Evolutionary conservation across 1,139 yeast species (phyloP).

Genomic region (Suhomyces taliae): DNA sequence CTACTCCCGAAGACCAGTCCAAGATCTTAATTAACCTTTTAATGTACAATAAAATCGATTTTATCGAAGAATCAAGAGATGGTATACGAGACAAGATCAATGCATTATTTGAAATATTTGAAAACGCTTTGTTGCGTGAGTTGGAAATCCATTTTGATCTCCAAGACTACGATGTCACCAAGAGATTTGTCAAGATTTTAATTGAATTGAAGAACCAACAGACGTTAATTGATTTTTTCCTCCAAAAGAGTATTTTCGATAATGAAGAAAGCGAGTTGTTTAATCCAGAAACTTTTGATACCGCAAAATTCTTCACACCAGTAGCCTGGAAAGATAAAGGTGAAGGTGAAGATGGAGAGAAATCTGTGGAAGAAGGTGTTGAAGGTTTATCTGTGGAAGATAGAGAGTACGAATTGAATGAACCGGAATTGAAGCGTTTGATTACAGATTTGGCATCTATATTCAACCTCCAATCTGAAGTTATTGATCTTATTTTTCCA

Average conservation of each 20-base stretch:
- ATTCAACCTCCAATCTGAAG: constrained; percentile 37
- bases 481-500: constrained; percentile 45
- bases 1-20: constrained; percentile 52
- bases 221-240: constrained; percentile 46
- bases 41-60: constrained; percentile 40
- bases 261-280: constrained; percentile 35
- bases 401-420: constrained; percentile 14
- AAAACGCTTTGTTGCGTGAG: constrained; percentile 70
- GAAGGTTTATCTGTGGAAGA: not conserved
- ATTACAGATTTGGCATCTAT: constrained; percentile 28
- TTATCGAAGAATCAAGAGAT: constrained; percentile 31
- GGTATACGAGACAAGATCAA: constrained; percentile 48
- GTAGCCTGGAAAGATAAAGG: not conserved
- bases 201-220: constrained; percentile 42
- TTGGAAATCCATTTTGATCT: constrained; percentile 61
- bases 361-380: not conserved
- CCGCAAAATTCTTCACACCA: constrained; percentile 20
- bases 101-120: constrained; percentile 68
- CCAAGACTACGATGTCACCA: constrained; percentile 44
- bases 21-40: constrained; percentile 41
- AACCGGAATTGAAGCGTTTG: constrained; percentile 23
- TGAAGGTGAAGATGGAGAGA: not conserved
- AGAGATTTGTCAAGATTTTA: constrained; percentile 36
- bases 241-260: constrained; percentile 46
- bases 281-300: constrained; percentile 27